Evolutionary conservation across 371 early-diverging fungal genomes (phyloP).

Genomic region (Funneliformis caledonium): DNA sequence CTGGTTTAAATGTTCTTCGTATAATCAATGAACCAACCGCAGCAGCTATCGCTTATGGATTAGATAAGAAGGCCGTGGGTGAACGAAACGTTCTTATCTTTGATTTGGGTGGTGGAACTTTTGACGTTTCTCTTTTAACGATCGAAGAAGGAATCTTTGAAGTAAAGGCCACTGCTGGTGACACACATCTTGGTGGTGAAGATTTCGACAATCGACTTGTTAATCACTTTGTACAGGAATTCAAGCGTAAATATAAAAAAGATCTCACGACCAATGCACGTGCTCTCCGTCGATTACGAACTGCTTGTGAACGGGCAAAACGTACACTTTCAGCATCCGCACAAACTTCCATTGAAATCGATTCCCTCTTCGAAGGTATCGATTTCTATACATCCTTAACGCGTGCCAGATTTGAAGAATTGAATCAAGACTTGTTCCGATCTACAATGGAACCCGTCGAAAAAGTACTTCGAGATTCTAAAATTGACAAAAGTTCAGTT

Average conservation of each 20-base stretch:
- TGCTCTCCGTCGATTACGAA: slow-evolving; percentile 93
- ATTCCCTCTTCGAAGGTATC: slow-evolving; percentile 96
- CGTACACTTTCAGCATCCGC: slow-evolving; percentile 90
- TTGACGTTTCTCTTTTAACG: slow-evolving; percentile 95
- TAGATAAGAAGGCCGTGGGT: slow-evolving; percentile 84
- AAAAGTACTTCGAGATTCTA: slow-evolving; percentile 97
- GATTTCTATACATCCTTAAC: slow-evolving; percentile 97
- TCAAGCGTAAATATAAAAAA: slow-evolving; percentile 92
- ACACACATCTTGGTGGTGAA: slow-evolving; percentile 98
- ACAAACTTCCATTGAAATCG: slow-evolving; percentile 91
- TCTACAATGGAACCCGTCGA: slow-evolving; percentile 97
- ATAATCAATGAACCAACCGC: slow-evolving; percentile 99
- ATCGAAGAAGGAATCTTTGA: slow-evolving; percentile 95
- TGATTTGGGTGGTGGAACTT: slow-evolving; percentile 98
- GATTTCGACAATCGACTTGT: slow-evolving; percentile 97
- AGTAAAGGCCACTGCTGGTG: slow-evolving; percentile 96
- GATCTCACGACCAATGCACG: slow-evolving; percentile 88
- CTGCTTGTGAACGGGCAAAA: slow-evolving; percentile 97
- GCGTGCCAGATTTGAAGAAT: slow-evolving; percentile 94
- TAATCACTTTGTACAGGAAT: slow-evolving; percentile 86
- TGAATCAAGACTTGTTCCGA: slow-evolving; percentile 89
- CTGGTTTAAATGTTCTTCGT: slow-evolving; percentile 96
- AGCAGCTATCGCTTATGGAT: slow-evolving; percentile 97
- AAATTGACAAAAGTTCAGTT: slow-evolving; percentile 83
- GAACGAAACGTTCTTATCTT: slow-evolving; percentile 93